Conservation (phyloP, 2,329 filamentous ascomycete species). For the Gnomoniopsis smithogilvyi region DNA sequence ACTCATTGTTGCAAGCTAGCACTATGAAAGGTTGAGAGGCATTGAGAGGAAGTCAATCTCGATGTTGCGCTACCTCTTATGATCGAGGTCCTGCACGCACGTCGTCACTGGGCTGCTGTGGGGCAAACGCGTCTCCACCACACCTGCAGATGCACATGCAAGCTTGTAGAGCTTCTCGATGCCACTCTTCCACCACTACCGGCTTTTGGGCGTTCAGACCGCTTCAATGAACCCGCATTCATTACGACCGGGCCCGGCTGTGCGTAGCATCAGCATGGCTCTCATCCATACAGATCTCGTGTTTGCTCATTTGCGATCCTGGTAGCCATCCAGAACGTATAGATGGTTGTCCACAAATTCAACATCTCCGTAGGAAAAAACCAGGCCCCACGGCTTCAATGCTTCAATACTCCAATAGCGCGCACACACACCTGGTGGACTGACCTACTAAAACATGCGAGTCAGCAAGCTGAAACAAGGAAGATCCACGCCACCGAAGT, state of each 20-base stretch:
- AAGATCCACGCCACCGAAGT: conserved; percentile 16
- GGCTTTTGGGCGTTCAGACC: neutral
- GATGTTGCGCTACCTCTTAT: neutral
- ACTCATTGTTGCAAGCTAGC: neutral
- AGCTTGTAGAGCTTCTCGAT: neutral
- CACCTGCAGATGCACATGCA: neutral
- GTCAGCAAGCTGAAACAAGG: conserved; percentile 20
- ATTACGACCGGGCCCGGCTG: neutral
- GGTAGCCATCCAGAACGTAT: neutral
- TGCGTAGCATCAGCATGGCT: neutral
- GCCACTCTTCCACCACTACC: neutral
- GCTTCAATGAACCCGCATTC: neutral
- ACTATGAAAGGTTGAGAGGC: neutral
- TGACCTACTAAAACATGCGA: conserved; percentile 15
- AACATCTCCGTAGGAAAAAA: neutral
- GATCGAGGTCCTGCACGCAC: neutral
- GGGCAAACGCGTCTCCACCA: neutral
- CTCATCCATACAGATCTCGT: neutral
- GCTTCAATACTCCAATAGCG: too few species aligned
- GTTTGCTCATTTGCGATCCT: neutral
- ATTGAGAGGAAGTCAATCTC: neutral
- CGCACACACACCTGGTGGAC: neutral
- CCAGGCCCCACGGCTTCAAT: neutral
- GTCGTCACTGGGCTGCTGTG: neutral
- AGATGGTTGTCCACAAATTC: neutral